Evolutionary conservation across 148 eudicot species (phyloP), one percentile per base, ranked within the genome.

Genomic region (Fagopyrum homotropicum): DNA sequence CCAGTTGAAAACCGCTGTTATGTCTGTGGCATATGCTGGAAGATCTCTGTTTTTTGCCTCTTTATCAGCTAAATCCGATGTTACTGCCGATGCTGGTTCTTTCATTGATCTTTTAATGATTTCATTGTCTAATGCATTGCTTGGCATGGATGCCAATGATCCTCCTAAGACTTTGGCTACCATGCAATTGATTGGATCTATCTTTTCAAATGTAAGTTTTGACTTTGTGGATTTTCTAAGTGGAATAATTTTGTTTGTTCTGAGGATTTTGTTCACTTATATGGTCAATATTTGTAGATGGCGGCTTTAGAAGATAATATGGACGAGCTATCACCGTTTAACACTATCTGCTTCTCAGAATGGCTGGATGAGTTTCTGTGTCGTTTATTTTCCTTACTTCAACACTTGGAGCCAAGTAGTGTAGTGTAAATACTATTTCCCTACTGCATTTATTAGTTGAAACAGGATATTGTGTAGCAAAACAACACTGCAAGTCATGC

Each of bases 111-210:
- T 95, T 59, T 78, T 95, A 85, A 86, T 89, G 88, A 83, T 92
- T 77, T 86, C 99, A 43, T 78, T 95, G 52, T 92, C 99, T 29
- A 95, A 90, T 86, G 93, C 99, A 44, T 82, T 95, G 81, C 87
- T 95, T 79, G 99, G 99, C 56, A 88, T 95, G 93, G 99, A 95
- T 89, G 99, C 99, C 72, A 95, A 95, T 83, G 99, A 95, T 81
- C 99, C 99, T 75, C 99, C 99, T 17, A 95, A 95, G 85, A 95
- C 97, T 72, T 71, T 92, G 88, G 99, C 99, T 59, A 92, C 96
- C 75, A 95, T 95, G 94, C 99, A 95, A 82, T 83, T 95, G 44
- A 86, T 95, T 85, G 97, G 96, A 64, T 95, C 99, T 76, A 80
- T 95, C 73, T 95, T 95, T 85, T 92, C 99, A 76, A 95, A 82